Conservation (phyloP, 2,329 filamentous ascomycete species). For the Penicillium sp. region DNA sequence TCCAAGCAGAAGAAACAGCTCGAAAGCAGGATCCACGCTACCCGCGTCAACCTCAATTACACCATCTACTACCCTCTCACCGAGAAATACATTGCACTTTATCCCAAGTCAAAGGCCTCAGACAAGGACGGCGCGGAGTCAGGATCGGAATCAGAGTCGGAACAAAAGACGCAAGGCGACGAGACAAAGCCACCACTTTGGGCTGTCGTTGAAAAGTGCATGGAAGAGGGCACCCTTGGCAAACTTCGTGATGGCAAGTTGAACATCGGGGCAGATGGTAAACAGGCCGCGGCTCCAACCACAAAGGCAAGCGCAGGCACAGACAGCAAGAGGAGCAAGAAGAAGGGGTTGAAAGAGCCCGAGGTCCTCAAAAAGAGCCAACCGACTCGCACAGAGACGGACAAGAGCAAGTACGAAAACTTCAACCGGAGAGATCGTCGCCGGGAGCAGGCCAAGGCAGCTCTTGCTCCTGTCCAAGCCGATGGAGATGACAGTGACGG, state of each 20-base stretch:
- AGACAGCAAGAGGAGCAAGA: conserved; percentile 5
- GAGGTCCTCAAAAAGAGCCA: not conserved
- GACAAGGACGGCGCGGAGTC: conserved; percentile 10
- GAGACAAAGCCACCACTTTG: conserved; percentile 43
- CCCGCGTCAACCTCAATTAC: conserved; percentile 62
- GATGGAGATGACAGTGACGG: conserved; percentile 18
- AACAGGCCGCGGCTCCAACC: conserved; percentile 1
- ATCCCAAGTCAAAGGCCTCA: conserved; percentile 38
- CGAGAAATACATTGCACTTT: conserved; percentile 60
- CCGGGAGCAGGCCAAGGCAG: conserved; percentile 8
- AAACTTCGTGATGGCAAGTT: conserved; percentile 43
- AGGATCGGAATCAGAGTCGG: conserved; percentile 14
- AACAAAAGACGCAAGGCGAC: conserved; percentile 15
- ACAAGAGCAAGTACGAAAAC: conserved; percentile 8
- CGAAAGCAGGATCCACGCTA: conserved; percentile 43
- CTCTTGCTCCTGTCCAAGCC: conserved; percentile 1
- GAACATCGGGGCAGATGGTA: conserved; percentile 23
- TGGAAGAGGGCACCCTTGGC: conserved; percentile 44
- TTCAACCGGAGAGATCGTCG: conserved; percentile 10
- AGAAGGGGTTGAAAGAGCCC: conserved; percentile 1
- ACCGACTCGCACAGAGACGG: not conserved
- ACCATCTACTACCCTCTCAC: conserved; percentile 61
- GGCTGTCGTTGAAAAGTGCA: conserved; percentile 45
- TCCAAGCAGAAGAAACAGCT: conserved; percentile 28
- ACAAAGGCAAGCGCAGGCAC: not conserved